phyloP scores from a whole-genome alignment of 768 basidiomycete genomes.

The Serendipita sp. region DNA sequence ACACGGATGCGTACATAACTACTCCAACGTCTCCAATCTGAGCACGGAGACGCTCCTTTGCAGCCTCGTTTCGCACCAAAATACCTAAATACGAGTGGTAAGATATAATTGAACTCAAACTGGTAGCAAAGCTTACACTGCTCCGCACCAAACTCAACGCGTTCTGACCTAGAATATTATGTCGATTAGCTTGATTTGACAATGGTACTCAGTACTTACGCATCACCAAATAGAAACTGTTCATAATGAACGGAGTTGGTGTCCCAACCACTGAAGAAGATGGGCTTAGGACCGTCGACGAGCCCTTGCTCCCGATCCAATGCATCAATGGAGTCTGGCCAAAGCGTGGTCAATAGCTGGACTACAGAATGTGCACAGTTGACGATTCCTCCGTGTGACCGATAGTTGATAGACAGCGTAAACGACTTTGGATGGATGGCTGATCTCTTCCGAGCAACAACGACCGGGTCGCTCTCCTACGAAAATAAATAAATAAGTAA shows the following conservation, averaged over 20 bases:
- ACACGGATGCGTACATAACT: conserved; percentile 1
- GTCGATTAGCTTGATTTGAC: neutral
- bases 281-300: conserved; percentile 36
- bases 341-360: conserved; percentile 42
- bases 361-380: conserved; percentile 51
- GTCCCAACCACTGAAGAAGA: conserved; percentile 39
- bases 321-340: conserved; percentile 47
- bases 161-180: conserved; percentile 6
- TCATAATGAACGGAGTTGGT: conserved; percentile 22
- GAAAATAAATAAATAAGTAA: neutral
- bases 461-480: neutral
- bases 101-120: neutral
- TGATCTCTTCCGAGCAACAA: neutral
- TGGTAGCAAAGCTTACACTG: conserved; percentile 33
- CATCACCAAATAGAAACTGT: conserved; percentile 39
- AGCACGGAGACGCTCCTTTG: conserved; percentile 29
- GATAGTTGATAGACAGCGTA: conserved; percentile 41
- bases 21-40: conserved; percentile 41
- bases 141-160: conserved; percentile 43
- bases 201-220: conserved; percentile 21
- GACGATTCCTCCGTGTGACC: conserved; percentile 62
- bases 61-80: conserved; percentile 45
- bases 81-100: conserved; percentile 33
- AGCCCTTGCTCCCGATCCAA: conserved; percentile 41
- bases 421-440: neutral